Evolutionary conservation across 2,329 filamentous ascomycete genomes (phyloP).

Genomic region (Neopestalotiopsis sp.): DNA sequence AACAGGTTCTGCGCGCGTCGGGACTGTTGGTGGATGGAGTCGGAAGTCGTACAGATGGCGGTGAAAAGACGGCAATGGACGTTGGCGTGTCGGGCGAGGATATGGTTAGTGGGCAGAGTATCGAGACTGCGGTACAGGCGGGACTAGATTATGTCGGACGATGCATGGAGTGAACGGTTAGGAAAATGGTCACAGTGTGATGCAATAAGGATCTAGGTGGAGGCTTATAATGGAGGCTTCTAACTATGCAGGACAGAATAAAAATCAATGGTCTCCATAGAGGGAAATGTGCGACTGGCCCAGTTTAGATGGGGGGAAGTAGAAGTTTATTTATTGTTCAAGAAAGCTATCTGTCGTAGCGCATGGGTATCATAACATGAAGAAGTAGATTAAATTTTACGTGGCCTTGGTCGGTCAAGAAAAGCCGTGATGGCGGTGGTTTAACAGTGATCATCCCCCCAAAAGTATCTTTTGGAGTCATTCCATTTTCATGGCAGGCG

Average conservation of each 20-base stretch:
- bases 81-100: not conserved
- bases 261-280: not conserved
- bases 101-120: not conserved
- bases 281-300: not conserved
- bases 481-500: no score
- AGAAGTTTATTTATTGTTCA: not conserved
- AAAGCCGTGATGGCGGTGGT: not conserved
- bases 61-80: not conserved
- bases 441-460: not conserved
- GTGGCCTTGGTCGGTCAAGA: not conserved
- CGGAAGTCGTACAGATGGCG: not conserved
- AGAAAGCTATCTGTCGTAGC: not conserved
- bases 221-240: no score
- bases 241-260: no score
- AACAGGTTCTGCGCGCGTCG: conserved; percentile 7
- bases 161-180: not conserved
- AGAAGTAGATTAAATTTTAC: not conserved
- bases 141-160: conserved; percentile 11
- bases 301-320: not conserved
- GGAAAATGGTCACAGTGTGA: no score
- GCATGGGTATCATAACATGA: not conserved
- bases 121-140: not conserved
- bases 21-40: not conserved
- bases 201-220: no score
- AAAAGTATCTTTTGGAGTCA: no score